Evolutionary conservation across 148 eudicot genomes (phyloP).

Genomic region (Camellia japonica): DNA sequence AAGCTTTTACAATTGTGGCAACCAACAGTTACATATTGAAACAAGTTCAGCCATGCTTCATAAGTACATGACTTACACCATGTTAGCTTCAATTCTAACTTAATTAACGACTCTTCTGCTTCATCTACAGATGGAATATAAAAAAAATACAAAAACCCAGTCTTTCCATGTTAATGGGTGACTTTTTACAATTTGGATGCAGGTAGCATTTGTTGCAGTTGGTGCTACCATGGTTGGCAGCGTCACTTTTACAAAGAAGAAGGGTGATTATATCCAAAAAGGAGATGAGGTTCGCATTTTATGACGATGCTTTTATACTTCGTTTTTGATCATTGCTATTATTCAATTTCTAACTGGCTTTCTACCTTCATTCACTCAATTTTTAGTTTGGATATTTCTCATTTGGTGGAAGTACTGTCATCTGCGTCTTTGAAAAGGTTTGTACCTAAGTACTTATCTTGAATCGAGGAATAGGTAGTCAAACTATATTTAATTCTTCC

Average conservation of each 20-base stretch:
- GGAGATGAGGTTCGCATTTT: constrained; percentile 77
- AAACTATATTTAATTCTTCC: not conserved
- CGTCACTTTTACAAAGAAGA: constrained; percentile 67
- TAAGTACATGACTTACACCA: not conserved
- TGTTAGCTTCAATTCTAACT: not conserved
- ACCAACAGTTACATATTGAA: not conserved
- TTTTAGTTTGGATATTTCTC: constrained; percentile 94
- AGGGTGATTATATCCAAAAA: constrained; percentile 72
- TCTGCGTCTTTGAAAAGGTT: constrained; percentile 95
- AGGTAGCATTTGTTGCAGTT: constrained; percentile 97
- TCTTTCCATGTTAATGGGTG: not conserved
- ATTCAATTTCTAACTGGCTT: not conserved
- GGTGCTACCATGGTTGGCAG: constrained; percentile 99
- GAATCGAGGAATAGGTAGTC: not conserved
- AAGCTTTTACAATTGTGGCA: not conserved
- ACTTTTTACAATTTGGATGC: constrained; percentile 20
- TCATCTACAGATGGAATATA: not conserved
- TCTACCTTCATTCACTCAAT: constrained; percentile 7
- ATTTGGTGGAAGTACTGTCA: constrained; percentile 97
- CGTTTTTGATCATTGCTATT: not conserved
- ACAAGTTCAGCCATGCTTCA: not conserved
- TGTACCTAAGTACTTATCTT: constrained; percentile 16
- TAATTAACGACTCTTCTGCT: not conserved
- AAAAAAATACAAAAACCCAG: not conserved
- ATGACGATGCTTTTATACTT: constrained; percentile 9